A percentile compares a stretch with the other conserved stretches of the same genome.
Evolutionary conservation across 352 stramenopile species (phyloP).

Genomic region (Elongisporangium undulatum): DNA sequence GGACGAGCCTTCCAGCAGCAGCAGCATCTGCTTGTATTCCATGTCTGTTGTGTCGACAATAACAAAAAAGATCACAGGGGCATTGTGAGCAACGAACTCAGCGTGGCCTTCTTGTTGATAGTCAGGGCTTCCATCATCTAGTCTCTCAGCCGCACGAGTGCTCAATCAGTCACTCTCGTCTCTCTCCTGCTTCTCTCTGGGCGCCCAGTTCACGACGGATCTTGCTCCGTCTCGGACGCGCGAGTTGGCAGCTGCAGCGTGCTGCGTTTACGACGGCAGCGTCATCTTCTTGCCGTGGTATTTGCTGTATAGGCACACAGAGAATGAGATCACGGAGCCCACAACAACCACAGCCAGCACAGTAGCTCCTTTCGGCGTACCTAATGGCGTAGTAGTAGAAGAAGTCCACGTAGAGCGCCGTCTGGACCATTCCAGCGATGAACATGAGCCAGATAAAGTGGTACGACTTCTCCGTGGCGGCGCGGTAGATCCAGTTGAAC

Average conservation of each 20-base stretch:
- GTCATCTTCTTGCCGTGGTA: constrained; percentile 91
- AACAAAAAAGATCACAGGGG: background rate
- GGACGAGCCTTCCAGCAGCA: background rate
- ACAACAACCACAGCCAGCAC: background rate
- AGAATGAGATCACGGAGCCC: background rate
- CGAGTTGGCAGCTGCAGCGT: constrained; percentile 1
- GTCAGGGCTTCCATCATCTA: background rate
- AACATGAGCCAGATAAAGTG: constrained; percentile 99
- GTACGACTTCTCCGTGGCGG: constrained; percentile 95
- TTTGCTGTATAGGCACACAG: constrained; percentile 45
- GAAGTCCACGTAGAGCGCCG: constrained; percentile 99
- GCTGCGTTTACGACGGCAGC: constrained; percentile 63
- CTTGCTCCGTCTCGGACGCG: too few species aligned
- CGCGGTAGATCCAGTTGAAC: constrained; percentile 99
- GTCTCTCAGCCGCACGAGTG: background rate
- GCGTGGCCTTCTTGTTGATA: background rate
- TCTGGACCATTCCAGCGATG: constrained; percentile 98
- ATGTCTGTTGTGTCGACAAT: background rate
- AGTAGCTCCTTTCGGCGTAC: constrained; percentile 18
- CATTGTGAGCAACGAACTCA: background rate
- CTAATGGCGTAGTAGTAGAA: constrained; percentile 99
- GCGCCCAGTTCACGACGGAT: background rate
- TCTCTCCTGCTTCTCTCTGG: constrained; percentile 1
- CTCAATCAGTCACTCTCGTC: constrained; percentile 3
- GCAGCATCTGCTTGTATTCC: background rate